Evolutionary conservation across 2,329 filamentous ascomycete genomes (phyloP).

Genomic region (Stromatinia cepivora): DNA sequence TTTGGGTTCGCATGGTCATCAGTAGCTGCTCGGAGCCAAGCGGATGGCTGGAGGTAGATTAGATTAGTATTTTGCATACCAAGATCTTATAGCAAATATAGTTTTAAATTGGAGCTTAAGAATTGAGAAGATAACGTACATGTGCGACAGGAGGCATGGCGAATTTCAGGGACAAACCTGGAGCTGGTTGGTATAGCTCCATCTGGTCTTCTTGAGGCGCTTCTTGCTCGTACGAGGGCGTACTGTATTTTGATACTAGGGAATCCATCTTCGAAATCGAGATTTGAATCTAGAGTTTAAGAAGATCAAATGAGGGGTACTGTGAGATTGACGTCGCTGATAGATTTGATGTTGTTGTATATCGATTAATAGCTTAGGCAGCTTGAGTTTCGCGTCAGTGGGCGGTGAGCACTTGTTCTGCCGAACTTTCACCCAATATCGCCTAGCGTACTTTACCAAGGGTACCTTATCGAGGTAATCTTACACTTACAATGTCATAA

Average conservation of each 20-base stretch:
- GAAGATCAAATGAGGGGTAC: background rate
- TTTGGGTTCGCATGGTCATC: conserved; percentile 96
- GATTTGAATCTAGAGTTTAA: background rate
- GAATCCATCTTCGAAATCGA: conserved; percentile 68
- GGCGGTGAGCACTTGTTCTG: background rate
- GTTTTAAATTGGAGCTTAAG: conserved; percentile 23
- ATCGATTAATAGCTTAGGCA: conserved; percentile 29
- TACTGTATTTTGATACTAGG: conserved; percentile 88
- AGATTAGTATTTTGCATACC: conserved; percentile 53
- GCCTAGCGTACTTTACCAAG: background rate
- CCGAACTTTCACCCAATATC: background rate
- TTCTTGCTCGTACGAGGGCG: conserved; percentile 71
- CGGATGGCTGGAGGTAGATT: conserved; percentile 63
- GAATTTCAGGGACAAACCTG: conserved; percentile 87
- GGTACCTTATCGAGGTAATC: background rate
- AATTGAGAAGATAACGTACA: conserved; percentile 53
- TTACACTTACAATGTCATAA: background rate
- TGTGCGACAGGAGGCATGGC: conserved; percentile 90
- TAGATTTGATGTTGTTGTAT: conserved; percentile 35
- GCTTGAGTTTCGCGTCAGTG: conserved; percentile 34
- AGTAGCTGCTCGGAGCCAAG: conserved; percentile 94
- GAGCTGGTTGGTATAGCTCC: conserved; percentile 68
- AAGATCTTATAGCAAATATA: background rate
- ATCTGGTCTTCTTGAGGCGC: conserved; percentile 71
- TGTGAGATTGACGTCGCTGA: conserved; percentile 6